phyloP scores from a whole-genome alignment of 208 protist genomes.

The Trypanosoma mega region DNA sequence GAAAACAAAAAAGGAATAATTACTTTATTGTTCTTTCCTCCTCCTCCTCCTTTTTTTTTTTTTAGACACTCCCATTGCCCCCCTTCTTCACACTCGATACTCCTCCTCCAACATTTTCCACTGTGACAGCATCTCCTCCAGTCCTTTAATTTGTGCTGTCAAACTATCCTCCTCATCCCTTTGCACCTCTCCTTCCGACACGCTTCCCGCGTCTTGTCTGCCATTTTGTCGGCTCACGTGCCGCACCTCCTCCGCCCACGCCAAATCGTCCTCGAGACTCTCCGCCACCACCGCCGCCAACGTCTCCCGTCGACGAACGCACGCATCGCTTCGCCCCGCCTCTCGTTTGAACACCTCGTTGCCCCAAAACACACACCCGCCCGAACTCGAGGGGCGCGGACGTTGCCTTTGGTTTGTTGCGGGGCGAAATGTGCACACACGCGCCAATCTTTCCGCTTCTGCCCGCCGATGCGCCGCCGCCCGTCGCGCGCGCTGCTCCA shows the following conservation, averaged over 20 bases:
- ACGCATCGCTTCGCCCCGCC: no score
- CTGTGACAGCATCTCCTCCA: constrained; percentile 46
- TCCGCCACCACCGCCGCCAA: neutral
- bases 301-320: no score
- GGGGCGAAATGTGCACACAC: constrained; percentile 51
- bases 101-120: constrained; percentile 52
- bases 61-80: no score
- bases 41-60: no score
- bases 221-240: neutral
- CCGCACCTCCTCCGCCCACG: neutral
- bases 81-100: constrained; percentile 15
- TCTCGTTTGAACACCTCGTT: neutral
- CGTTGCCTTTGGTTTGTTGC: no score
- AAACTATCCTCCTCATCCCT: constrained; percentile 11
- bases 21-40: no score
- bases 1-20: no score
- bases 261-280: constrained; percentile 8
- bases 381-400: no score
- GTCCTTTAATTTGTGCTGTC: constrained; percentile 30
- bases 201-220: no score
- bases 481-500: constrained; percentile 25
- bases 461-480: constrained; percentile 31
- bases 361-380: no score
- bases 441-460: constrained; percentile 23
- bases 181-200: neutral